Conservation (phyloP, 2,329 filamentous ascomycete species). For the Colletotrichum sp. region DNA sequence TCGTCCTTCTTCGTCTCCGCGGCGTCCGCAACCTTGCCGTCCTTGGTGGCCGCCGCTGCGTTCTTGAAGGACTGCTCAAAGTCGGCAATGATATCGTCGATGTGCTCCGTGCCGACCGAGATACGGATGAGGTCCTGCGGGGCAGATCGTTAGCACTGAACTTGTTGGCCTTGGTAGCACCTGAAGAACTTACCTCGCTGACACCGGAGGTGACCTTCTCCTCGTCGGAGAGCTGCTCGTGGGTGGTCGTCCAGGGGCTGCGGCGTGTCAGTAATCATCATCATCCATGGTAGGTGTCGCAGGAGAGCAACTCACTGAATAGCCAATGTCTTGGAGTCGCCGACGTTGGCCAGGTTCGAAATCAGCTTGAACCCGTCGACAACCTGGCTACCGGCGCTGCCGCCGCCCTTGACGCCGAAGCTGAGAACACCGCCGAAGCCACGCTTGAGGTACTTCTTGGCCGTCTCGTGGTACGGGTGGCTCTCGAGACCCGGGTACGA, state of each 20-base stretch:
- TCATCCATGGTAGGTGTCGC: background rate
- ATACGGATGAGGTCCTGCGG: conserved; percentile 86
- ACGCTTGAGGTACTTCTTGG: conserved; percentile 84
- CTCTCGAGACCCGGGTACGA: conserved; percentile 88
- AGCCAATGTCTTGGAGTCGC: conserved; percentile 92
- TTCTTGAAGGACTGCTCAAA: conserved; percentile 89
- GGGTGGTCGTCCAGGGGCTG: conserved; percentile 88
- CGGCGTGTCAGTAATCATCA: background rate
- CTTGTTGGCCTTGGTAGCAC: background rate
- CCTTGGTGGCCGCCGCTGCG: conserved; percentile 50
- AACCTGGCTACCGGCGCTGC: conserved; percentile 80
- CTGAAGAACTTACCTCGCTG: conserved; percentile 63
- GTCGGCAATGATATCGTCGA: conserved; percentile 95
- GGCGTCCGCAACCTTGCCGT: conserved; percentile 29
- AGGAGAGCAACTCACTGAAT: conserved; percentile 65
- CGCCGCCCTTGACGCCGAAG: conserved; percentile 92
- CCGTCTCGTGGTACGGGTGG: conserved; percentile 79
- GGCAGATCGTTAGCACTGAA: background rate
- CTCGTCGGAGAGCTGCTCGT: conserved; percentile 86
- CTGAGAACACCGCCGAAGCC: conserved; percentile 92
- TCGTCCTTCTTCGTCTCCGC: conserved; percentile 39
- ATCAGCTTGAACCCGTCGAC: conserved; percentile 96
- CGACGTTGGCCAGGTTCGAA: conserved; percentile 95
- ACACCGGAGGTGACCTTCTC: conserved; percentile 84
- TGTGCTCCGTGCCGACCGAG: conserved; percentile 94